Conservation (phyloP, 1,284 basidiomycete genomes). For the Cystobasidium sp. region DNA sequence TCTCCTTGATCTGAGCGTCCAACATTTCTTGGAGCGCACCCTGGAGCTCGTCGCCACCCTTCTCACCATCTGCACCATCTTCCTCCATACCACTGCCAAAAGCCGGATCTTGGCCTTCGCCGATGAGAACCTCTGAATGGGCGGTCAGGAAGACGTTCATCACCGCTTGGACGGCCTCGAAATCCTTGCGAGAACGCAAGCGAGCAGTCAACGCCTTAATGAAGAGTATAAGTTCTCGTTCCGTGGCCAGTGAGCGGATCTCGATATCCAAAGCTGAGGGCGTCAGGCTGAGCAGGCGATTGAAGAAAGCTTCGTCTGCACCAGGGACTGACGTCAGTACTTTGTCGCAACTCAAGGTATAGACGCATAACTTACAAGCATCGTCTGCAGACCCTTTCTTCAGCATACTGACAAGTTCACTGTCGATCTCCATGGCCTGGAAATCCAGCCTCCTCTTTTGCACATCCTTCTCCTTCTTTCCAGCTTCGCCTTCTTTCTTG, state of each 20-base stretch:
- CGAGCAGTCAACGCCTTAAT: conserved; percentile 74
- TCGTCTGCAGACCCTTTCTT: conserved; percentile 7
- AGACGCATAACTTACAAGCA: conserved; percentile 56
- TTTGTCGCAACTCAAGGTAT: not conserved
- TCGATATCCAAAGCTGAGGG: conserved; percentile 91
- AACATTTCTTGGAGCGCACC: conserved; percentile 25
- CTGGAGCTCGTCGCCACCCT: conserved; percentile 70
- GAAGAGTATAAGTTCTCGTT: conserved; percentile 70
- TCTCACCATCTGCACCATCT: conserved; percentile 68
- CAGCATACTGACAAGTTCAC: conserved; percentile 73
- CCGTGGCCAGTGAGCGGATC: conserved; percentile 69
- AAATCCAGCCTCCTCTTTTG: conserved; percentile 61
- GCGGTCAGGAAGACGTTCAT: conserved; percentile 80
- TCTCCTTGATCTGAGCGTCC: conserved; percentile 29
- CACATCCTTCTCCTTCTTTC: not conserved
- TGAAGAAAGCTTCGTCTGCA: conserved; percentile 80
- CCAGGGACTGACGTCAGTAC: not conserved
- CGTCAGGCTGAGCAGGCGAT: conserved; percentile 81
- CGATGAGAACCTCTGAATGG: conserved; percentile 80
- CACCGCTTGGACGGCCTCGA: conserved; percentile 92
- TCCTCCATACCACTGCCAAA: conserved; percentile 65
- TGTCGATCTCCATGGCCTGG: conserved; percentile 65
- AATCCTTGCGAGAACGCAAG: conserved; percentile 79
- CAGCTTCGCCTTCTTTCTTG: conserved; percentile 1
- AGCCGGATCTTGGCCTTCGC: conserved; percentile 64